Evolutionary conservation across 192 early-diverging fungal species (phyloP).

Genomic region (Linnemannia exigua): DNA sequence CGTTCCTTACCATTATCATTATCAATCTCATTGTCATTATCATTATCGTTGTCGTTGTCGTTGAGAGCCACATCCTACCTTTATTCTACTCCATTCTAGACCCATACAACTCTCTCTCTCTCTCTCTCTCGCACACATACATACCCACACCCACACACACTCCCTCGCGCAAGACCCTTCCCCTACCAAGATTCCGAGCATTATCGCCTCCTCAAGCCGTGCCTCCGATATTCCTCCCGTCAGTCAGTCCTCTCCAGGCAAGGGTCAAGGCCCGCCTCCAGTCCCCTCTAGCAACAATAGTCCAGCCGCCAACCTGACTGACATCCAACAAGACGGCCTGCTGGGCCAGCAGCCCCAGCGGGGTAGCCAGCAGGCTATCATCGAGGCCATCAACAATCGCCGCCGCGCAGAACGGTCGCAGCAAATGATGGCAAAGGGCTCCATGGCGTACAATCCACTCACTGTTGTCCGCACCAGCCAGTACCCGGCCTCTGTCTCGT

Average conservation of each 20-base stretch:
- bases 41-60: no score
- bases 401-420: constrained; percentile 37
- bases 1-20: no score
- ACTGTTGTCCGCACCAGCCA: constrained; percentile 6
- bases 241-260: neutral
- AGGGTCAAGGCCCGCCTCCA: neutral
- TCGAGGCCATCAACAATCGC: constrained; percentile 34
- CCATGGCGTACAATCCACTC: neutral
- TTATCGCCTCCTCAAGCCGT: constrained; percentile 3
- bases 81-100: neutral
- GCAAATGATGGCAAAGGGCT: constrained; percentile 23
- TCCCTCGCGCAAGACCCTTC: neutral
- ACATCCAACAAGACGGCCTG: constrained; percentile 35
- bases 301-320: constrained; percentile 24
- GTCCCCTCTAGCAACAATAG: neutral
- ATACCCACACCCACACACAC: neutral
- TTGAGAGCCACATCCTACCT: neutral
- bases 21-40: no score
- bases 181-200: constrained; percentile 10
- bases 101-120: neutral
- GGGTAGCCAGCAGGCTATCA: constrained; percentile 42
- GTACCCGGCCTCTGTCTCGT: neutral
- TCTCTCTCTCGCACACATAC: neutral
- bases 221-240: constrained; percentile 14
- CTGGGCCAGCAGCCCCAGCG: constrained; percentile 22